phyloP scores from a whole-genome alignment of 2,329 filamentous ascomycete species.

The Trichothecium roseum region DNA sequence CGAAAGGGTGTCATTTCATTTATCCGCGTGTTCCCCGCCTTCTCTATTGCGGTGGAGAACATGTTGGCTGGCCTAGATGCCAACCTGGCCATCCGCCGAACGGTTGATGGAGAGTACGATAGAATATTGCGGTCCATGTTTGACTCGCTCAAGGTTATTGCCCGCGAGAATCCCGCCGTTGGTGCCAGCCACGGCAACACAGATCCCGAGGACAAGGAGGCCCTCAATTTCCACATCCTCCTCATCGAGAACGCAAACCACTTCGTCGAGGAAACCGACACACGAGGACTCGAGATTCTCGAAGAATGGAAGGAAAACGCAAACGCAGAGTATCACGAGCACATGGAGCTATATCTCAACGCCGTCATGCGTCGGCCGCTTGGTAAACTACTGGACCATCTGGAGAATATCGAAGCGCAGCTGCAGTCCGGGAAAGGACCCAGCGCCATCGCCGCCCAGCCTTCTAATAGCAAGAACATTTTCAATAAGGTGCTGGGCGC shows the following conservation, averaged over 20 bases:
- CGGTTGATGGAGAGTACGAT: conserved; percentile 78
- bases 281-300: conserved; percentile 62
- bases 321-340: conserved; percentile 68
- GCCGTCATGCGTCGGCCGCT: conserved; percentile 82
- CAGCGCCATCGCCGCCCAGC: conserved; percentile 61
- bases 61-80: conserved; percentile 56
- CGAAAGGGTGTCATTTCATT: conserved; percentile 93
- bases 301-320: conserved; percentile 77
- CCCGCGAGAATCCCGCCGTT: conserved; percentile 53
- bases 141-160: conserved; percentile 91
- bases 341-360: conserved; percentile 77
- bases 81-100: conserved; percentile 56
- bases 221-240: conserved; percentile 92
- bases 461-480: conserved; percentile 69
- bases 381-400: conserved; percentile 81
- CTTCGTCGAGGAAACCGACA: conserved; percentile 84
- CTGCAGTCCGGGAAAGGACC: conserved; percentile 48
- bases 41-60: conserved; percentile 73
- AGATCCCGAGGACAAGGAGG: conserved; percentile 82
- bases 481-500: conserved; percentile 79
- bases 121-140: conserved; percentile 93
- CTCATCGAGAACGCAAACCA: conserved; percentile 99
- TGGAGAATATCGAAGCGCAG: conserved; percentile 78
- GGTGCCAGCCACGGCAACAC: conserved; percentile 30
- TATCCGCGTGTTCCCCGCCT: conserved; percentile 85